Percentiles rank a stretch among this genome's conserved stretches.
These are phyloP conservation scores for Raphidocelis subcapitata DNA, from an alignment of 139 green algal species.

Conservation along the genomic window DNA sequence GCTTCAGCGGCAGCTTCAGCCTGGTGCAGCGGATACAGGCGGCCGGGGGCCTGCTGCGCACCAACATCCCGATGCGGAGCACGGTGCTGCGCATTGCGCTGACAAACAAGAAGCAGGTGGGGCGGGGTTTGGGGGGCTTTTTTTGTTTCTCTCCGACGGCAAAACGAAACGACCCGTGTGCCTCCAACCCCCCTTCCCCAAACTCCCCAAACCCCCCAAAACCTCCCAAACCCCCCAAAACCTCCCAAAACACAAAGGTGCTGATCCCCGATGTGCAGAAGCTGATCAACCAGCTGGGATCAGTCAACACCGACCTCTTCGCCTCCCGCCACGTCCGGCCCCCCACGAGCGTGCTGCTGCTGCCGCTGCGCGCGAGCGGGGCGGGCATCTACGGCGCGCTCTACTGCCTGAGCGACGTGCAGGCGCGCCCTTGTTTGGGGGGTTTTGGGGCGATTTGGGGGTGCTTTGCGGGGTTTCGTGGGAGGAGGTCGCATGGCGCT, in stretches of 20 bases:
- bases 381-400: constrained; percentile 51
- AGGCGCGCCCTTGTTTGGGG: too few relatives aligned
- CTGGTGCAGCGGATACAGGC: constrained; percentile 34
- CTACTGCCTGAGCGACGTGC: constrained; percentile 50
- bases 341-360: constrained; percentile 53
- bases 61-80: constrained; percentile 54
- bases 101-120: constrained; percentile 58
- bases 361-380: constrained; percentile 47
- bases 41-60: constrained; percentile 34
- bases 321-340: constrained; percentile 56
- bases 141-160: too few relatives aligned
- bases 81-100: constrained; percentile 64
- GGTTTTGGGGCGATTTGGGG: too few relatives aligned
- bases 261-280: constrained; percentile 66
- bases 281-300: constrained; percentile 63
- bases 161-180: too few relatives aligned
- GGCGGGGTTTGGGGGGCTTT: too few relatives aligned
- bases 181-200: too few relatives aligned
- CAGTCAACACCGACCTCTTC: constrained; percentile 59
- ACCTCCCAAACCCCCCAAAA: too few relatives aligned
- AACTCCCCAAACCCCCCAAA: too few relatives aligned
- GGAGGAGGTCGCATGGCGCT: too few relatives aligned
- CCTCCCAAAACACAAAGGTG: too few relatives aligned
- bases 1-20: constrained; percentile 7
- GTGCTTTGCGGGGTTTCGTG: too few relatives aligned